phyloP scores from a whole-genome alignment of 1,284 basidiomycete genomes.

The Naganishia liquefaciens region DNA sequence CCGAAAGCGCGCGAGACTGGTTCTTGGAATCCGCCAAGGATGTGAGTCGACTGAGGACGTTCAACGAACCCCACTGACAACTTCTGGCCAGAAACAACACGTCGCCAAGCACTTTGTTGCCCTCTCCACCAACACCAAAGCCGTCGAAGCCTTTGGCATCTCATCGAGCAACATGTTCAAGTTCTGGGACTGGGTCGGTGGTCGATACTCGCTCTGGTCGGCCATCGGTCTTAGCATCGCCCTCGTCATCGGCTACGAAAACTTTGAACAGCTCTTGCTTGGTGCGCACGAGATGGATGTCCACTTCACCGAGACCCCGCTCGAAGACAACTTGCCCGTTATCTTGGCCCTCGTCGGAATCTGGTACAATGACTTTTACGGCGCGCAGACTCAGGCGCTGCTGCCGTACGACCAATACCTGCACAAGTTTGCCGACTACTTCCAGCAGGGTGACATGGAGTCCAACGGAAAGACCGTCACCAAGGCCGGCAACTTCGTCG shows the following conservation, averaged over 20 bases:
- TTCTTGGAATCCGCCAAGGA: constrained; percentile 83
- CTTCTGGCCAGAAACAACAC: constrained; percentile 65
- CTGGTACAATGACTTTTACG: constrained; percentile 99
- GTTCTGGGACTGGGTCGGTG: constrained; percentile 99
- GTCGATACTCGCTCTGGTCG: constrained; percentile 96
- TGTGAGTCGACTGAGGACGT: constrained; percentile 44
- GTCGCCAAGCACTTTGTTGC: constrained; percentile 99
- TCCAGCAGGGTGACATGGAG: constrained; percentile 99
- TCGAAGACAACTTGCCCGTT: constrained; percentile 91
- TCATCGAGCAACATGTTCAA: constrained; percentile 94
- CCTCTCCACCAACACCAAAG: constrained; percentile 91
- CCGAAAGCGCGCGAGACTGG: constrained; percentile 89
- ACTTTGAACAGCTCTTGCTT: constrained; percentile 84
- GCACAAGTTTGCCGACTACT: constrained; percentile 99
- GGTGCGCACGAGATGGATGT: constrained; percentile 98
- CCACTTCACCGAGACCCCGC: constrained; percentile 84
- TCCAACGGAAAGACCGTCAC: constrained; percentile 97
- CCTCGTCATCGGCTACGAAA: constrained; percentile 87
- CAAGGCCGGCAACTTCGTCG: constrained; percentile 85
- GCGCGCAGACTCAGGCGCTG: constrained; percentile 89
- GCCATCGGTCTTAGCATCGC: constrained; percentile 96
- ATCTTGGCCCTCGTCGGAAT: constrained; percentile 87
- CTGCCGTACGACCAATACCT: constrained; percentile 98
- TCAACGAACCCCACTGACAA: neutral
- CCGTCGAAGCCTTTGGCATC: constrained; percentile 94